Evolutionary conservation across 352 stramenopile species (phyloP).

Genomic region (Phytopythium delawarense): DNA sequence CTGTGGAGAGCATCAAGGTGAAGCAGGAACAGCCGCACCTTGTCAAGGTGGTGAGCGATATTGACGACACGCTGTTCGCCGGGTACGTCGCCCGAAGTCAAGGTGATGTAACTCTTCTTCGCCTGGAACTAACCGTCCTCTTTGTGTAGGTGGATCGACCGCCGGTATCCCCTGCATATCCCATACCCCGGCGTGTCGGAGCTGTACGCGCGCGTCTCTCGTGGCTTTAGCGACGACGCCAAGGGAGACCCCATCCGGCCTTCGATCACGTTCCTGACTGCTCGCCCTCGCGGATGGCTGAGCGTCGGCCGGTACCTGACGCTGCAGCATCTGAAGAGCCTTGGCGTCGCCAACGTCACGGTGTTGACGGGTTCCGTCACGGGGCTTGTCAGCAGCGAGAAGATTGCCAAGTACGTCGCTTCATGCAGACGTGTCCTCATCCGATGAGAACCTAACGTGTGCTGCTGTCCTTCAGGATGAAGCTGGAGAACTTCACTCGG

Average conservation of each 20-base stretch:
- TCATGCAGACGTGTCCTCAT: background rate
- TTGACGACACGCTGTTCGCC: conserved; percentile 80
- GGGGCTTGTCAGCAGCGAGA: conserved; percentile 78
- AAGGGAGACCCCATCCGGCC: conserved; percentile 30
- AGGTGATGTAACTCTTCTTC: background rate
- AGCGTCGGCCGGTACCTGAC: conserved; percentile 78
- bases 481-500: conserved; percentile 78
- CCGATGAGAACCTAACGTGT: background rate
- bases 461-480: conserved; percentile 29
- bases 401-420: conserved; percentile 53
- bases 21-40: conserved; percentile 47
- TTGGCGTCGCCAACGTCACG: conserved; percentile 68
- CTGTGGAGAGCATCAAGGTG: conserved; percentile 69
- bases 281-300: conserved; percentile 72
- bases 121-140: background rate
- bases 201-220: conserved; percentile 60
- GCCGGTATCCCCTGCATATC: conserved; percentile 68
- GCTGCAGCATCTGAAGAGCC: conserved; percentile 69
- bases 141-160: conserved; percentile 47
- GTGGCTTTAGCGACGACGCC: conserved; percentile 31
- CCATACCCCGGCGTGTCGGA: conserved; percentile 77
- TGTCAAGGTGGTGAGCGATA: conserved; percentile 87
- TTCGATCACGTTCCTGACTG: conserved; percentile 81
- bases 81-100: conserved; percentile 20
- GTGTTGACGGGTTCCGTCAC: conserved; percentile 78